These are phyloP conservation scores for Hymenoscyphus fructigenus DNA, from an alignment of 2,329 filamentous ascomycete species.

Conservation along the genomic window DNA sequence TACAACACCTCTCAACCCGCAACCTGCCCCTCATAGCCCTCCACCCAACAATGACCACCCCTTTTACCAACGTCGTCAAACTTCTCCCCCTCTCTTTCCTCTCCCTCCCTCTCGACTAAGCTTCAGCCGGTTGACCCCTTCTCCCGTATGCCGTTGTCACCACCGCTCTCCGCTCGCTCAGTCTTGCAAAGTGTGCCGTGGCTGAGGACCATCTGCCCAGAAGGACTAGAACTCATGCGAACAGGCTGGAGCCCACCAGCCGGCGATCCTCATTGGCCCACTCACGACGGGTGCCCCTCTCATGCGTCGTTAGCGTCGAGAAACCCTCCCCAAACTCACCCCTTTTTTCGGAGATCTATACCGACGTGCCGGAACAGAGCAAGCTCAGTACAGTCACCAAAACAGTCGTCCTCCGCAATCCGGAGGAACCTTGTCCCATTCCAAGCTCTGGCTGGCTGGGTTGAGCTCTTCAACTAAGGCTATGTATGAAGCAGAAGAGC, in stretches of 20 bases:
- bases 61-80: neutral
- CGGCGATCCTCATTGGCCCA: conserved; percentile 14
- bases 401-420: conserved; percentile 3
- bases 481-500: conserved; percentile 9
- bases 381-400: conserved; percentile 6
- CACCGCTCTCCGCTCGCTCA: conserved; percentile 3
- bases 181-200: conserved; percentile 7
- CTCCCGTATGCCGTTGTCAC: neutral
- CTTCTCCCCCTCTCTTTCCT: neutral
- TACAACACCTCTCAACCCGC: neutral
- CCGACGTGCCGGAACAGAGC: conserved; percentile 25
- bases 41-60: neutral
- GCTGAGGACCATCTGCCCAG: conserved; percentile 8
- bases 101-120: conserved; percentile 1
- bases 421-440: conserved; percentile 16
- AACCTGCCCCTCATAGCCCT: neutral
- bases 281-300: conserved; percentile 17
- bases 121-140: neutral
- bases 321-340: neutral
- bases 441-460: conserved; percentile 16
- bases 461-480: conserved; percentile 8
- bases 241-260: conserved; percentile 9
- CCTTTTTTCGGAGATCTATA: conserved; percentile 22
- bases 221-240: conserved; percentile 12
- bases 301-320: conserved; percentile 22